These are phyloP conservation scores for Tolypocladium sp. DNA, from an alignment of 2,329 filamentous ascomycete species.

Conservation along the genomic window DNA sequence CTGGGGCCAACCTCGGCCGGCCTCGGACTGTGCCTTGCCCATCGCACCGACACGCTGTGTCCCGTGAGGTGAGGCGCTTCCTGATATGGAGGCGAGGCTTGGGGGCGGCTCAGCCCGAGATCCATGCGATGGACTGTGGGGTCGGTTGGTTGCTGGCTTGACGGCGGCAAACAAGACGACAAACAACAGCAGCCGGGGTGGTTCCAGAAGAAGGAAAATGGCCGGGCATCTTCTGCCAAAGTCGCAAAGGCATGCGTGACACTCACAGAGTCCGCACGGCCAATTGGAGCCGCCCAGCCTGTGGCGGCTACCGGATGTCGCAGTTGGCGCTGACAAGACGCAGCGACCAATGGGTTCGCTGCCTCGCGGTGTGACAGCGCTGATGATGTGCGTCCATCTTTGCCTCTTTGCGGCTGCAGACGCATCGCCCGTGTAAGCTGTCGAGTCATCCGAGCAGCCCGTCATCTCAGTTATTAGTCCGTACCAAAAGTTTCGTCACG, in stretches of 20 bases:
- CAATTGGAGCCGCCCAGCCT: neutral
- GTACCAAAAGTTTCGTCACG: too few relatives aligned
- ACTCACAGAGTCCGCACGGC: neutral
- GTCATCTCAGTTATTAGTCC: too few relatives aligned
- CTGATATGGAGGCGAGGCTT: neutral
- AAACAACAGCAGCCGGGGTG: neutral
- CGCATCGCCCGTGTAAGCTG: neutral
- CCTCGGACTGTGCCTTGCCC: neutral
- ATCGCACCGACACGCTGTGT: neutral
- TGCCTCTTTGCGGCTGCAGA: neutral
- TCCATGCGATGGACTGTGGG: neutral
- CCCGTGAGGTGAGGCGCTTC: neutral
- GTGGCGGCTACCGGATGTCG: neutral
- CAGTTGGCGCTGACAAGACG: neutral
- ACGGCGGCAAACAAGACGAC: neutral
- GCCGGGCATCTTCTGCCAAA: neutral
- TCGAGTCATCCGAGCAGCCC: neutral
- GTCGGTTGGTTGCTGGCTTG: neutral
- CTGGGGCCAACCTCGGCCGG: neutral
- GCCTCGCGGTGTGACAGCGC: neutral
- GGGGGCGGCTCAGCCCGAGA: too few relatives aligned
- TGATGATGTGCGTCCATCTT: neutral
- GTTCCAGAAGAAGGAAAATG: neutral
- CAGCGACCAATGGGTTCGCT: neutral
- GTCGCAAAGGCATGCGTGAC: neutral